phyloP scores from a whole-genome alignment of 495 filamentous ascomycete genomes.

The Baudoinia panamericana region DNA sequence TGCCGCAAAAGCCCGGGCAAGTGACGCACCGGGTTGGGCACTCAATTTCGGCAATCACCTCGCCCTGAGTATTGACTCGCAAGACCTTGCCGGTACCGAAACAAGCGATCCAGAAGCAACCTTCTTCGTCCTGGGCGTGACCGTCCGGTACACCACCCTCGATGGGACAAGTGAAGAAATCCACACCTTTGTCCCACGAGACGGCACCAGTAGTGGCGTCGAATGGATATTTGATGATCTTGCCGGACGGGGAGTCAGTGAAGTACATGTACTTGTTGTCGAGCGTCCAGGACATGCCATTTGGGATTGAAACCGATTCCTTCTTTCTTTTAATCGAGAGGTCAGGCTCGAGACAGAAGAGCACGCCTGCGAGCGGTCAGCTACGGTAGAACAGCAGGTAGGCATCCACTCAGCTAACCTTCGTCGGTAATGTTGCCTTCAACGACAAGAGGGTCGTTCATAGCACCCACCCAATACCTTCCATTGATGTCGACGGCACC shows the following conservation, averaged over 20 bases:
- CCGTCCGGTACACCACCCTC: slow-evolving; percentile 34
- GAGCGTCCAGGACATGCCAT: slow-evolving; percentile 59
- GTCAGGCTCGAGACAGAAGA: slow-evolving; percentile 54
- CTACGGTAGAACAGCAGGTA: not conserved
- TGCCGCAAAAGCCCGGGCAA: slow-evolving; percentile 29
- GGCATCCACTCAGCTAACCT: slow-evolving; percentile 14
- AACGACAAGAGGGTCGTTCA: slow-evolving; percentile 50
- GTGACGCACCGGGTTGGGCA: slow-evolving; percentile 28
- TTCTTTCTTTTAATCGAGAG: slow-evolving; percentile 46
- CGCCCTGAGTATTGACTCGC: slow-evolving; percentile 25
- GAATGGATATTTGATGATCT: slow-evolving; percentile 67
- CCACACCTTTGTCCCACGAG: slow-evolving; percentile 42
- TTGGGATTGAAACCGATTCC: slow-evolving; percentile 63
- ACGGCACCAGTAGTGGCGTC: slow-evolving; percentile 47
- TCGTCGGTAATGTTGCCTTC: slow-evolving; percentile 24
- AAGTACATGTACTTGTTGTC: slow-evolving; percentile 71
- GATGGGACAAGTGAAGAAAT: slow-evolving; percentile 46
- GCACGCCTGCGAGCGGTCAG: slow-evolving; percentile 31
- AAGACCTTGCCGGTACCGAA: slow-evolving; percentile 28
- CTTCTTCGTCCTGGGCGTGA: slow-evolving; percentile 31
- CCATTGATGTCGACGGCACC: slow-evolving; percentile 70
- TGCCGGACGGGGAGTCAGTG: slow-evolving; percentile 54
- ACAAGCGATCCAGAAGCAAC: slow-evolving; percentile 30
- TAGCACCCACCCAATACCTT: slow-evolving; percentile 77
- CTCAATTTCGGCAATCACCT: slow-evolving; percentile 29